Evolutionary conservation across 164 flowering plant genomes (phyloP).

Genomic region (Annona cherimola): DNA sequence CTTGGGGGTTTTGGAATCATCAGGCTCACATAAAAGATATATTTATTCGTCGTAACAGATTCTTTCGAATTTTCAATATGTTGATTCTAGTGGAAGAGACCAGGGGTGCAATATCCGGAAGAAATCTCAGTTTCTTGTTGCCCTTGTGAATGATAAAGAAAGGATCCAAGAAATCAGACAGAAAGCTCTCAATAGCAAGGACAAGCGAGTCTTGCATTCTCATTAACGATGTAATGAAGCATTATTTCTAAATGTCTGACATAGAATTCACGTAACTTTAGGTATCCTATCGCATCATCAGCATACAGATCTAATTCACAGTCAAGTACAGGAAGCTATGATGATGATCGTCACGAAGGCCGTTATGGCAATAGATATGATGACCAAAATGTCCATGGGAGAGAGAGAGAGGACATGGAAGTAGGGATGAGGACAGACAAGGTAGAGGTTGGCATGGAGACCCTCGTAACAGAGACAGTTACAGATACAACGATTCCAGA

Average conservation of each 20-base stretch:
- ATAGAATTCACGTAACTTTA: slow-evolving; percentile 17
- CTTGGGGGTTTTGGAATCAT: not conserved
- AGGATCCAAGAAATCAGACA: slow-evolving; percentile 78
- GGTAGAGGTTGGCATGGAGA: slow-evolving; percentile 48
- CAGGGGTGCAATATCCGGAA: slow-evolving; percentile 93
- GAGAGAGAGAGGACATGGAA: slow-evolving; percentile 53
- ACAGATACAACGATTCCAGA: slow-evolving; percentile 68
- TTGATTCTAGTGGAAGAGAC: slow-evolving; percentile 94
- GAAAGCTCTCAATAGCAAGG: slow-evolving; percentile 83
- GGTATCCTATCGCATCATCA: slow-evolving; percentile 55
- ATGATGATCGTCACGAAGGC: slow-evolving; percentile 58
- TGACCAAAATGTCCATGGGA: slow-evolving; percentile 68
- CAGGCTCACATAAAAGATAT: not conserved
- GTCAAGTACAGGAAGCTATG: slow-evolving; percentile 49
- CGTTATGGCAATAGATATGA: slow-evolving; percentile 29
- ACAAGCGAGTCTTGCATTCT: slow-evolving; percentile 59
- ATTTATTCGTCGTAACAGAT: slow-evolving; percentile 43
- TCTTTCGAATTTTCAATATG: slow-evolving; percentile 84
- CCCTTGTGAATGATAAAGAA: slow-evolving; percentile 88
- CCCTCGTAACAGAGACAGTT: slow-evolving; percentile 48
- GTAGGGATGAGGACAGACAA: slow-evolving; percentile 68
- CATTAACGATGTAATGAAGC: too few relatives aligned
- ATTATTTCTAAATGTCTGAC: not conserved
- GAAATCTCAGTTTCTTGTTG: slow-evolving; percentile 92
- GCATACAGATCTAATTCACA: slow-evolving; percentile 56